Conservation (phyloP, 257 asterid species). For the Salvia splendens region DNA sequence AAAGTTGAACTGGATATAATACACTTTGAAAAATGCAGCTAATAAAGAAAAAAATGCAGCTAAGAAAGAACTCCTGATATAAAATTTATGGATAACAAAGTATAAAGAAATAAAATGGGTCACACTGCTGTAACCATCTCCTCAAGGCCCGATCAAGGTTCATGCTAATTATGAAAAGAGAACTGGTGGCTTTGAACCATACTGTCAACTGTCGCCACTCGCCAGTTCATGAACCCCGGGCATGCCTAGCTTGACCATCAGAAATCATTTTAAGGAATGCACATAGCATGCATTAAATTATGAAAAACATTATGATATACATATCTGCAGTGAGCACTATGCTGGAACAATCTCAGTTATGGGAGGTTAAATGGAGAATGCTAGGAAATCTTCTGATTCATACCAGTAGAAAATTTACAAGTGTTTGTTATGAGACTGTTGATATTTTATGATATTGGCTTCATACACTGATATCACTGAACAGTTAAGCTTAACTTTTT, state of each 20-base stretch:
- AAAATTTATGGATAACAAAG: background rate
- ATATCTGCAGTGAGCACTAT: background rate
- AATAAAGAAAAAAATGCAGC: too few species aligned
- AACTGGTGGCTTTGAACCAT: background rate
- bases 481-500: constrained; percentile 2
- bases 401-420: background rate
- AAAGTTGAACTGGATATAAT: background rate
- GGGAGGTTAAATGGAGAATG: background rate
- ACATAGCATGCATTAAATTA: background rate
- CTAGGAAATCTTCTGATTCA: background rate
- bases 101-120: background rate
- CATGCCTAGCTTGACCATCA: background rate
- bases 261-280: background rate
- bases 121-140: background rate
- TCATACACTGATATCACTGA: constrained; percentile 7
- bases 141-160: background rate
- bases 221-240: background rate
- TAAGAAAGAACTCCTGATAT: background rate
- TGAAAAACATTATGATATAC: constrained; percentile 1
- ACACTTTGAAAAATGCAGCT: background rate
- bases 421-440: constrained; percentile 2
- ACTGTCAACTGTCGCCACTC: too few species aligned
- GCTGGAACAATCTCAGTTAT: constrained; percentile 20
- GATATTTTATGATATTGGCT: background rate
- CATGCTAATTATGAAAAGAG: background rate